Evolutionary conservation across 805 yeast genomes (phyloP), one percentile per base, ranked within the genome.

Genomic region (Candida ascalaphidarum): DNA sequence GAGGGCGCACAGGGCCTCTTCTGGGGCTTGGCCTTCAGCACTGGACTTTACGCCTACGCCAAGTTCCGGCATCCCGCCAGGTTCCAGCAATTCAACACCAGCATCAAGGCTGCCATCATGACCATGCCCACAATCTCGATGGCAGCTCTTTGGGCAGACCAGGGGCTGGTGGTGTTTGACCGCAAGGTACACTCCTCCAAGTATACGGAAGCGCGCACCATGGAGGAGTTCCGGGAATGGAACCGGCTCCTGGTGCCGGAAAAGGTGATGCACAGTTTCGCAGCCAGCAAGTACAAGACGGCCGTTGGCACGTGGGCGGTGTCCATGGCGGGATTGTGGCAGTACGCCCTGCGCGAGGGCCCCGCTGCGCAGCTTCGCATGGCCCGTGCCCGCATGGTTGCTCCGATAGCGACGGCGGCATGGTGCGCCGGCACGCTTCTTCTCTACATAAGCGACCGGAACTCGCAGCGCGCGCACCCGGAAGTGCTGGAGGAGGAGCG

Each of bases 111-210:
- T 10, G 50, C 58, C 35, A 41, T 61, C 25, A 27, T 60, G 21
- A 45, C 51, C 14, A 52, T 61, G 55, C 69, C 69, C 19, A 58
- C 68, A 7, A 44, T 61, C 27, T 44, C 58, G 2, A 29, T 48
- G 22, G 49, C 46, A 9, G 66, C 65, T 0, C 60, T 62, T 32
- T 62, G 44, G 45, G 68, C 67, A 10, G 69, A 62, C 35, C 61
- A 58, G 33, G 69, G 69, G 11, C 59, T 66, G 14, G 51, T 60
- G 34, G 67, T 59, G 32, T 62, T 61, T 32, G 68, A 62, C 37
- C 45, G 53, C 28, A 42, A 46, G 26, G 46, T 58, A 58, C 54
- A 61, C 43, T 44, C 50, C 10, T 39, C 52, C 17, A 52, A 42
- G 8, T 48, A 50, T 27, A 36, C 42, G 26, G 48, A 55, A 31